Conservation (phyloP, 2,329 filamentous ascomycete species). For the Ophiostoma pallidulum region DNA sequence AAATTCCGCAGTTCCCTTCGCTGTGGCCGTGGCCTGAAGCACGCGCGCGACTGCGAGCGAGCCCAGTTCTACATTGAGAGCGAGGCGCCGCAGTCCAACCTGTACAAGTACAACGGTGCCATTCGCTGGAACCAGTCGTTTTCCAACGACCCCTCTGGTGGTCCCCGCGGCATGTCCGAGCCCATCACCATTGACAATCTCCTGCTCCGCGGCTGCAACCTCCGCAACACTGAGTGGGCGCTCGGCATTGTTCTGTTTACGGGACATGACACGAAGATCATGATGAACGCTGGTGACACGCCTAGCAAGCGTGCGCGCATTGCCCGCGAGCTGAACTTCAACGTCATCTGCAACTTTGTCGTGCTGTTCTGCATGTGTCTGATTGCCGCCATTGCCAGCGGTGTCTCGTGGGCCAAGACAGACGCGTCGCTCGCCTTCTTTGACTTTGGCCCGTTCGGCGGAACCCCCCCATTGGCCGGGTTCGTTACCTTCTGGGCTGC, state of each 20-base stretch:
- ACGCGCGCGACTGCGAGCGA: constrained; percentile 86
- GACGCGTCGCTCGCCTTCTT: constrained; percentile 72
- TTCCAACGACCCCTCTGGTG: constrained; percentile 46
- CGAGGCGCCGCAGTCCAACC: constrained; percentile 81
- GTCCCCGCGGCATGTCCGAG: constrained; percentile 73
- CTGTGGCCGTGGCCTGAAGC: constrained; percentile 70
- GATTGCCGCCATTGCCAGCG: constrained; percentile 74
- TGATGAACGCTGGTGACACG: constrained; percentile 95
- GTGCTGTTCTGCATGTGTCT: constrained; percentile 86
- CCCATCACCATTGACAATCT: constrained; percentile 93
- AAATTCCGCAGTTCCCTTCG: constrained; percentile 90
- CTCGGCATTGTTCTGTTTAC: constrained; percentile 90
- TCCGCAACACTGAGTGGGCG: constrained; percentile 94
- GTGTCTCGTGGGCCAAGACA: constrained; percentile 65
- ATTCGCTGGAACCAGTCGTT: constrained; percentile 76
- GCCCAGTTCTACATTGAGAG: constrained; percentile 84
- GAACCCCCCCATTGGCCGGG: constrained; percentile 65
- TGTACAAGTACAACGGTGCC: constrained; percentile 90
- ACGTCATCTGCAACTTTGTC: constrained; percentile 92
- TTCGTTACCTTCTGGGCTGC: constrained; percentile 97
- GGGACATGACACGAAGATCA: constrained; percentile 94
- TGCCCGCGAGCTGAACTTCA: constrained; percentile 89
- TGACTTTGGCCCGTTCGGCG: constrained; percentile 75
- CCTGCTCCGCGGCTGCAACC: constrained; percentile 81
- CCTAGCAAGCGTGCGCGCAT: constrained; percentile 89